A percentile compares a stretch with the other conserved stretches of the same genome.
Conservation (phyloP, 2,329 filamentous ascomycete genomes). For the Xylaria sp. region DNA sequence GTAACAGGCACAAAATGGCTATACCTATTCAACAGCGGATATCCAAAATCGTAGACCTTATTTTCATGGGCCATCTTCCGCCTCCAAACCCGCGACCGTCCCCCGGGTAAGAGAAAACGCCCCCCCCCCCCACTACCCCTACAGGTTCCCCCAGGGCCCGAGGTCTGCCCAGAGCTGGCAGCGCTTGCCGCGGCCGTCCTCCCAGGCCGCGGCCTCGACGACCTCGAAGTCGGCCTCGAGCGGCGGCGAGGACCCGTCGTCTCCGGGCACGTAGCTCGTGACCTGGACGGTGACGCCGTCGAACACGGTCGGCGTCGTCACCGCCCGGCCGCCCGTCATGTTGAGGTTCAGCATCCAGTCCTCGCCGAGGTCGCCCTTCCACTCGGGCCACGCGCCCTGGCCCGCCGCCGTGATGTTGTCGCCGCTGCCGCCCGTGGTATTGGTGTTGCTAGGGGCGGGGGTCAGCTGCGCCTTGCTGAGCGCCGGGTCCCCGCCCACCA, state of each 20-base stretch:
- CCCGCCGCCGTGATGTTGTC: conserved; percentile 36
- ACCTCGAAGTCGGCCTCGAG: conserved; percentile 38
- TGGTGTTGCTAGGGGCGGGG: conserved; percentile 31
- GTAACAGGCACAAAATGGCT: no score
- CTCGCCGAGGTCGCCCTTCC: conserved; percentile 35
- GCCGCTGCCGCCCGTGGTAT: conserved; percentile 30
- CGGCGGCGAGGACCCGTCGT: conserved; percentile 31
- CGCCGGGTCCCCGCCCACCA: conserved; percentile 44
- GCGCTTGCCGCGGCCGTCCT: conserved; percentile 48
- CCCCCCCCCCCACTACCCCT: no score
- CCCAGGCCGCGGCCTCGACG: conserved; percentile 49
- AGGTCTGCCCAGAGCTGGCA: conserved; percentile 49
- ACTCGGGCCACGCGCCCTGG: conserved; percentile 40
- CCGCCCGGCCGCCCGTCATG: conserved; percentile 45
- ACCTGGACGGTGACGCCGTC: conserved; percentile 30
- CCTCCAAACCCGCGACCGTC: no score
- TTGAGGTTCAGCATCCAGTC: conserved; percentile 48
- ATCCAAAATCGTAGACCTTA: no score
- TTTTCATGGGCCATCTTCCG: no score
- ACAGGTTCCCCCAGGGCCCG: conserved; percentile 23
- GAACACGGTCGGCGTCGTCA: conserved; percentile 10
- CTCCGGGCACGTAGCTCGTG: conserved; percentile 38
- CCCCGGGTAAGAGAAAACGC: no score
- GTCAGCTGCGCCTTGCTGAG: conserved; percentile 39
- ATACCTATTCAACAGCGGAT: no score